Evolutionary conservation across 495 filamentous ascomycete species (phyloP), one percentile per base, ranked within the genome.

Genomic region (Tuber magnatum): DNA sequence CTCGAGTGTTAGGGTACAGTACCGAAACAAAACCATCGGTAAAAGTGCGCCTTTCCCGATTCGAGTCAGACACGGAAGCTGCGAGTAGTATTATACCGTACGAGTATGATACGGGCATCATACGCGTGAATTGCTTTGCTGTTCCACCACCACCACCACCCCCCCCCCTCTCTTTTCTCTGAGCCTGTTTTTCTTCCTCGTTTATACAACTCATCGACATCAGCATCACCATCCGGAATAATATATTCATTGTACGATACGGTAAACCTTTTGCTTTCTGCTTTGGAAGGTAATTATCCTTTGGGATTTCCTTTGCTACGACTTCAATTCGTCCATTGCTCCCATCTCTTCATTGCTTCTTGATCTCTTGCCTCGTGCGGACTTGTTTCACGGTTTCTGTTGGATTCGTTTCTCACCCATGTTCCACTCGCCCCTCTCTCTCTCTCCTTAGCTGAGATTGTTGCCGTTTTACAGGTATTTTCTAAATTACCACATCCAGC

Each of bases 71-170:
- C 56, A 20, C 28, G 32, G 56, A 35, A 65, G 0, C 28, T 65
- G 43, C 43, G 16, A 2, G 43, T 40, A 6, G 43, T n/a, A n/a
- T n/a, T n/a, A n/a, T n/a, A n/a, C n/a, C n/a, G n/a, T n/a, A n/a
- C n/a, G n/a, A n/a, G n/a, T n/a, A n/a, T n/a, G n/a, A n/a, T 20
- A 46, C 12, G 12, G 1, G 42, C 12, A n/a, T n/a, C n/a, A n/a
- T n/a, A 61, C 56, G 56, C 56, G 56, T 65, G 56, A 65, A 65
- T 65, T 65, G 28, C 56, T 35, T 65, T 65, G 56, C 56, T 65
- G 28, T 65, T 65, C 56, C 56, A 32, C 56, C 28, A 18, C 51
- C n/a, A n/a, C n/a, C n/a, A n/a, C 48, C 28, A 12, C 51, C n/a
- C 48, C 24, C 9, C 6, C 48, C n/a, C 4, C 51, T 7, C 10